phyloP scores from a whole-genome alignment of 2,329 filamentous ascomycete species.

The Simplicillium aogashimaense region DNA sequence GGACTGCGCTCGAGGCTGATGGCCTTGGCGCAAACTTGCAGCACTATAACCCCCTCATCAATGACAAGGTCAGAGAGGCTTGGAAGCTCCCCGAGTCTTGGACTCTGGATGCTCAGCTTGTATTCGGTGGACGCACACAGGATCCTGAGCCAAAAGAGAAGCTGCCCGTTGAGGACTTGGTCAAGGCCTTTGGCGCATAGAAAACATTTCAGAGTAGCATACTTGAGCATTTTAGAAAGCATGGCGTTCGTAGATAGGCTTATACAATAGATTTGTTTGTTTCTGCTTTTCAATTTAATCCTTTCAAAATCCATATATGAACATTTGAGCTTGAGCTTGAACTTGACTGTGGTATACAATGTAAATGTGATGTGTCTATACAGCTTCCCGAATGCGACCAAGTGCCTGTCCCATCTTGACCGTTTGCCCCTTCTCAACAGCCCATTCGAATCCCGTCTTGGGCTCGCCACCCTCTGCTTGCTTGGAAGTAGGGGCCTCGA shows the following conservation, averaged over 20 bases:
- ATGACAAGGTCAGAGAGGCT: constrained; percentile 55
- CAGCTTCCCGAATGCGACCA: constrained; percentile 56
- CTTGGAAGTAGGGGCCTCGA: constrained; percentile 69
- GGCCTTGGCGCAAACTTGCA: constrained; percentile 83
- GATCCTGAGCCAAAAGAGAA: constrained; percentile 54
- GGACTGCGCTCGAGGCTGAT: constrained; percentile 74
- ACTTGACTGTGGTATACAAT: too few species aligned
- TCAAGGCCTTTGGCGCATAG: constrained; percentile 53
- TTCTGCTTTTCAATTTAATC: background rate
- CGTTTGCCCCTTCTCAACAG: constrained; percentile 74
- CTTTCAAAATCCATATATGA: too few species aligned
- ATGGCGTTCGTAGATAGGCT: too few species aligned
- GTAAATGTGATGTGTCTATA: too few species aligned
- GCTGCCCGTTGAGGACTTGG: constrained; percentile 48
- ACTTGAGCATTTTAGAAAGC: too few species aligned
- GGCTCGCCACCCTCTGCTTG: constrained; percentile 43
- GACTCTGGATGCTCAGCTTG: constrained; percentile 73
- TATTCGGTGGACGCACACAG: constrained; percentile 60
- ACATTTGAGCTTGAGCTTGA: too few species aligned
- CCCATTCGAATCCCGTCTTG: constrained; percentile 73
- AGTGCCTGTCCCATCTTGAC: constrained; percentile 84
- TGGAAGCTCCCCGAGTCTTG: constrained; percentile 66
- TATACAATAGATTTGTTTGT: background rate
- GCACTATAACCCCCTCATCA: constrained; percentile 85
- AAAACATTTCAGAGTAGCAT: background rate